Evolutionary conservation across 805 yeast genomes (phyloP), one percentile per base, ranked within the genome.

Genomic region (Saturnispora hagleri): DNA sequence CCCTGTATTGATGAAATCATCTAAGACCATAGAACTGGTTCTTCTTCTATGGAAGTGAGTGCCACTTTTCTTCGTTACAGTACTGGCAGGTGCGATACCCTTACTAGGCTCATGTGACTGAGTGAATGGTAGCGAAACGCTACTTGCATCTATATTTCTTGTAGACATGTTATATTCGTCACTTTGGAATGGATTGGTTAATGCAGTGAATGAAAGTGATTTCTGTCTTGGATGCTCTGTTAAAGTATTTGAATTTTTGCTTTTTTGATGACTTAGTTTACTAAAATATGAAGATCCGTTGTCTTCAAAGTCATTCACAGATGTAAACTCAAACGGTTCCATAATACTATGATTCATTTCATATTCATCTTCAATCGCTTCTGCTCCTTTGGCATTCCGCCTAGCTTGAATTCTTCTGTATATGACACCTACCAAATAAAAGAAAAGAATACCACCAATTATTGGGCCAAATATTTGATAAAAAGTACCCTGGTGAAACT

Each of bases 1-100:
- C 20, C 64, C 64, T 6, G 61, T 60, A 5, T 58, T 51, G 1
- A 64, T 62, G 44, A 64, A 64, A 40, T 64, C 67, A 51, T 64
- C 68, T 36, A 65, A 43, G 2, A 58, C 51, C 10, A 52, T 48
- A 10, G 64, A 55, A 52, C 66, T 62, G 35, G 58, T 53, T 13
- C 63, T 57, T 36, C 61, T 58, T 34, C 51, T 58, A 47, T 60
- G 63, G 42, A 57, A 55, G 36, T 60, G 61, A 1, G 54, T 46
- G 20, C 50, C 53, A 17, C 43, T 52, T 20, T 56, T 61, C 12
- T 57, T 22, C 9, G 48, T 20, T 22, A 47, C 53, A 15, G 53
- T 53, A 20, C 50, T 54, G 15, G 64, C 54, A 41, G 31, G 31
- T 15, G 31, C 20, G 22, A 24, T 24, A 24, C 44, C 26, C 41